Evolutionary conservation across 305 asterid genomes (phyloP).

Genomic region (Solanum hybrid): DNA sequence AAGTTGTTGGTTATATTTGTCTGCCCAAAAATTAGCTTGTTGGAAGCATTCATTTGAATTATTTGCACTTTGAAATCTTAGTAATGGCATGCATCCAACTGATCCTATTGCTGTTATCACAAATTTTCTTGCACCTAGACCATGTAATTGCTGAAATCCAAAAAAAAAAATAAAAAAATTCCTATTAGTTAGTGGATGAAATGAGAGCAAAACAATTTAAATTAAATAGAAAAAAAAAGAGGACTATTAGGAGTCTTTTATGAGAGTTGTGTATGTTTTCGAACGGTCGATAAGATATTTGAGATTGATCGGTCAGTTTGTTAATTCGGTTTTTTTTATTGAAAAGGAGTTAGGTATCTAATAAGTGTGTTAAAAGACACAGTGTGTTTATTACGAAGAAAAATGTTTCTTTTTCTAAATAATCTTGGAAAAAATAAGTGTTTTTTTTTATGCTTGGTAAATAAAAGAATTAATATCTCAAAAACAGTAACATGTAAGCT

Average conservation of each 20-base stretch:
- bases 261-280: not conserved
- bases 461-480: not conserved
- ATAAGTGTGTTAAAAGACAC: not conserved
- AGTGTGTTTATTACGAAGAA: not conserved
- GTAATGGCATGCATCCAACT: constrained; percentile 11
- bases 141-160: not conserved
- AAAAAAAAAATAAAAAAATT: not conserved
- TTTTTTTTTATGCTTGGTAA: too few relatives aligned
- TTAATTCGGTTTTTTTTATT: not conserved
- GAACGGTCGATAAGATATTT: rapidly evolving
- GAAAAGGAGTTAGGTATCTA: not conserved
- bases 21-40: constrained; percentile 13
- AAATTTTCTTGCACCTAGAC: constrained; percentile 13
- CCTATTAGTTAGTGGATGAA: not conserved
- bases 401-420: not conserved
- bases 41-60: not conserved
- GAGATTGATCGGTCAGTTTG: not conserved
- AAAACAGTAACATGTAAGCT: not conserved
- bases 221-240: not conserved
- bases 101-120: constrained; percentile 1
- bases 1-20: constrained; percentile 9
- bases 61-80: not conserved
- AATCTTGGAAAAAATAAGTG: not conserved
- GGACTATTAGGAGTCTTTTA: not conserved
- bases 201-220: not conserved